Percentiles rank a stretch among this genome's conserved stretches.
Evolutionary conservation across 495 filamentous ascomycete genomes (phyloP).

Genomic region (Pseudotulostoma volvatum): DNA sequence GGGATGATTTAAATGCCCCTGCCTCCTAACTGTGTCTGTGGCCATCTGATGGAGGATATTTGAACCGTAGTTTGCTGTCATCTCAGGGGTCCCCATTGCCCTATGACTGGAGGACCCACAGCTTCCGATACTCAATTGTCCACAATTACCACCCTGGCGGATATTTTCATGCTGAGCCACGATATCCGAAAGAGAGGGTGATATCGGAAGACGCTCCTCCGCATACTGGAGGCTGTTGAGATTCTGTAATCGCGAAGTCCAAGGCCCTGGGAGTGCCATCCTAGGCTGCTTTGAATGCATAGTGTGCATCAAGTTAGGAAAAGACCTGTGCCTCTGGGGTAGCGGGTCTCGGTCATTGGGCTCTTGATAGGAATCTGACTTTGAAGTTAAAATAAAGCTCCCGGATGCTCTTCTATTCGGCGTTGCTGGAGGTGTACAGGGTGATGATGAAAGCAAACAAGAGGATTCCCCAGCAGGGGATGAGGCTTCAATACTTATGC

Average conservation of each 20-base stretch:
- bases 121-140: slow-evolving; percentile 6
- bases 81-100: slow-evolving; percentile 11
- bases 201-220: slow-evolving; percentile 27
- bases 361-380: slow-evolving; percentile 22
- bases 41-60: slow-evolving; percentile 22
- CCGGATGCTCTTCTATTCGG: slow-evolving; percentile 20
- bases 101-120: slow-evolving; percentile 5
- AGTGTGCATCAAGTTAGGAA: slow-evolving; percentile 27
- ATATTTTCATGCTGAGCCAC: slow-evolving; percentile 28
- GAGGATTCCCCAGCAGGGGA: slow-evolving; percentile 11
- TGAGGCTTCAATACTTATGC: slow-evolving; percentile 20
- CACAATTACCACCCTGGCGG: slow-evolving; percentile 11
- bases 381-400: slow-evolving; percentile 25
- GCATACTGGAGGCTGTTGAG: slow-evolving; percentile 11
- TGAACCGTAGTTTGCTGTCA: slow-evolving; percentile 22
- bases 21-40: slow-evolving; percentile 12
- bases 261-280: slow-evolving; percentile 30
- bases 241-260: slow-evolving; percentile 27
- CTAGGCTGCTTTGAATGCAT: slow-evolving; percentile 21
- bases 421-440: slow-evolving; percentile 29
- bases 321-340: slow-evolving; percentile 29
- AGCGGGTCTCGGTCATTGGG: slow-evolving; percentile 23
- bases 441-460: slow-evolving; percentile 15
- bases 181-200: slow-evolving; percentile 29
- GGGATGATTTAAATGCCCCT: slow-evolving; percentile 20